These are phyloP conservation scores for Malus hybrid DNA, from an alignment of 331 rosid genomes.

Conservation along the genomic window DNA sequence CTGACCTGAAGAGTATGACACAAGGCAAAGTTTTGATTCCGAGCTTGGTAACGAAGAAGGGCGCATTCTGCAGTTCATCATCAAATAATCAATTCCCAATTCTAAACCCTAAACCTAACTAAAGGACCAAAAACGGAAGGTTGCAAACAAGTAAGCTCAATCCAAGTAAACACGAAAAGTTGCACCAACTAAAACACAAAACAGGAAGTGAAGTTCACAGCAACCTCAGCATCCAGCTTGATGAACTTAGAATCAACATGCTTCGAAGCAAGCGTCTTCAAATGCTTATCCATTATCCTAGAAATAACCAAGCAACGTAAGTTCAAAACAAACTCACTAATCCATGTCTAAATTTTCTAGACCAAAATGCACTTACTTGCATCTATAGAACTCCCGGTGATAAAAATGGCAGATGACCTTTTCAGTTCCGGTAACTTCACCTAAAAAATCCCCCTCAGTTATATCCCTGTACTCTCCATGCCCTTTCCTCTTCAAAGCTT, in stretches of 20 bases:
- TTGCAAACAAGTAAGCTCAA: conserved; percentile 9
- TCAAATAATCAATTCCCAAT: conserved; percentile 2
- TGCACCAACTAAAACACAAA: not conserved
- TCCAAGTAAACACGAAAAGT: conserved; percentile 9
- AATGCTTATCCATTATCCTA: conserved; percentile 95
- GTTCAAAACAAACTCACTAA: not conserved
- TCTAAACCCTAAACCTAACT: not conserved
- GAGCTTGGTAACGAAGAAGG: conserved; percentile 82
- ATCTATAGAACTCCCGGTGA: conserved; percentile 82
- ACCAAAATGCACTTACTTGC: conserved; percentile 62
- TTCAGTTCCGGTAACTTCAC: conserved; percentile 84
- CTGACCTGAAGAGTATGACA: conserved; percentile 85
- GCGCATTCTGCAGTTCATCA: conserved; percentile 77
- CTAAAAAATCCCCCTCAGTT: conserved; percentile 90
- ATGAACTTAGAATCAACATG: conserved; percentile 78
- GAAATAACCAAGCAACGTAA: conserved; percentile 1
- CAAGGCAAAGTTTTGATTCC: conserved; percentile 94
- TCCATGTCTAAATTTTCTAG: not conserved
- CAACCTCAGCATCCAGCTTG: conserved; percentile 87
- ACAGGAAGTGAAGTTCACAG: not conserved
- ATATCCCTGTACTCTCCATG: conserved; percentile 86
- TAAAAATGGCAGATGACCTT: conserved; percentile 85
- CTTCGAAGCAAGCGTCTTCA: conserved; percentile 59
- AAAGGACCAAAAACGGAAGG: conserved; percentile 9
- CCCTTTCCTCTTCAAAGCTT: conserved; percentile 75